Evolutionary conservation across 768 basidiomycete species (phyloP).

Genomic region (Suillus sp.): DNA sequence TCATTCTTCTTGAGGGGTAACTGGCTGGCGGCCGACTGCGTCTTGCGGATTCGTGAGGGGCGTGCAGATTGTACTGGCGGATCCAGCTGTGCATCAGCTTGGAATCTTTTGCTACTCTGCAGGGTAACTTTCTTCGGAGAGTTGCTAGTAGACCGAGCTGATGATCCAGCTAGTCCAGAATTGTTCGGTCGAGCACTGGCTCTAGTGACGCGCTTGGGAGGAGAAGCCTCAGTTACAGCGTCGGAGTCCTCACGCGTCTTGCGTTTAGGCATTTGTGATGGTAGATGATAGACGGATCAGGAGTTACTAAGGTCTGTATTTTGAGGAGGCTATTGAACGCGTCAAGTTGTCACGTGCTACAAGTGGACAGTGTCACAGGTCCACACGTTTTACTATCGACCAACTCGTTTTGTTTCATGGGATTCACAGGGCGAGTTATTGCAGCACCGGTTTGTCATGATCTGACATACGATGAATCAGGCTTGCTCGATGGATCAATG

Average conservation of each 20-base stretch:
- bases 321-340: no score
- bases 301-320: no score
- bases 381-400: constrained; percentile 1
- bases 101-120: not conserved
- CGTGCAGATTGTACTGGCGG: constrained; percentile 7
- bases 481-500: constrained; percentile 80
- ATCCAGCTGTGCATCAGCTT: constrained; percentile 5
- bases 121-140: constrained; percentile 1
- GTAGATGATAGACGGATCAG: not conserved
- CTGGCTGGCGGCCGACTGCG: not conserved
- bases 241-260: constrained; percentile 34
- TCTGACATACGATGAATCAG: constrained; percentile 36
- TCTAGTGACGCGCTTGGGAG: constrained; percentile 38
- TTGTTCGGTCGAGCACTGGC: constrained; percentile 17
- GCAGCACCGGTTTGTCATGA: not conserved
- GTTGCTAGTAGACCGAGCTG: not conserved
- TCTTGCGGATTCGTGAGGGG: constrained; percentile 1
- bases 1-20: constrained; percentile 11
- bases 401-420: constrained; percentile 43
- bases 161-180: not conserved
- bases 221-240: constrained; percentile 22
- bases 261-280: constrained; percentile 47
- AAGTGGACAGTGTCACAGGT: constrained; percentile 22
- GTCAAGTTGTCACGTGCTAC: constrained; percentile 28
- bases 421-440: constrained; percentile 58